Base-by-base conservation (phyloP, 2,329 filamentous ascomycete species). In the Venturia carpophila region DNA sequence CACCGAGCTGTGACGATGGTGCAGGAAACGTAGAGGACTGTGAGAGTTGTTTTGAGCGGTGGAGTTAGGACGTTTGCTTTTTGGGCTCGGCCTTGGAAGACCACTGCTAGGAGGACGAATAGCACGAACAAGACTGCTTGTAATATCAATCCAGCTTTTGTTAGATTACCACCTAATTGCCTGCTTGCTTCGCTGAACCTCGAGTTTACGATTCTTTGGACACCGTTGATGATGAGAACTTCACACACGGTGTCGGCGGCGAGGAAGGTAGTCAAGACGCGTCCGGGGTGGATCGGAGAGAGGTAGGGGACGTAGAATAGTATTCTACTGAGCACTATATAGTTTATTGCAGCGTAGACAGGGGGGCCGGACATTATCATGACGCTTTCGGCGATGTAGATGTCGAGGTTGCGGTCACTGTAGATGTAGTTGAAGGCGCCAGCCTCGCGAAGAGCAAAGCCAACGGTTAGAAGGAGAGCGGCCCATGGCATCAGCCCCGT, bases 231-330 rank as follows among this genome's bases (percentile, higher is more conserved):
- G 24, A 82, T 82, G 2, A 85, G 73, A 11, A 79, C 69, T 58
- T 84, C 80, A 47, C 86, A 78, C 0, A 79, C 73, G 1, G 74
- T 71, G 45, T 85, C 82, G 11, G 83, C 74, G 1, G 79, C 74
- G 43, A 87, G 74, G 67, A 87, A 83, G 3, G 79, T 80, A 67
- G 84, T 87, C 68, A 87, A 83, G 5, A 87, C 77, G 3, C 83
- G 78, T 3, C 82, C 82, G 0, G 83, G 83, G 68, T 84, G 82
- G 42, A 84, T 78, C 0, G 84, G 84, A 0, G 84, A 79, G 65
- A 83, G 78, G 70, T 86, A 83, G 0, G 84, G 84, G 2, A 85
- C 77, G 72, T 87, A 88, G 71, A 83, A 83, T 24, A 88, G 77
- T 15, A 85, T 77, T 4, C 84, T 80, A 1, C 82, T 82, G 30